Conservation (phyloP, 2,329 filamentous ascomycete species). For the Alternaria gaisen region DNA sequence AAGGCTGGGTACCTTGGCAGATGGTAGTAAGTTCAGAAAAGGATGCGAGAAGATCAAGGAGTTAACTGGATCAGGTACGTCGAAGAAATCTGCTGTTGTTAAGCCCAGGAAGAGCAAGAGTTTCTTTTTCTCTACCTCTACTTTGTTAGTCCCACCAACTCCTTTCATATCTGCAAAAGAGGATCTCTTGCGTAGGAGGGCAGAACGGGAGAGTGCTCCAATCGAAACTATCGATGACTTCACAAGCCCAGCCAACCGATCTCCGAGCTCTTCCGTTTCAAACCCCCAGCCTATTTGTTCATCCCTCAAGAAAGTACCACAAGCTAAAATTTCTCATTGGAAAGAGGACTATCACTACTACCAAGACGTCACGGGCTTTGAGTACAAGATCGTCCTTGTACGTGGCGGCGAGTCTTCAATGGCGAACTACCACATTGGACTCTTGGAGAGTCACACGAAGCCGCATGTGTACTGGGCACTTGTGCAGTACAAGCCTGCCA, state of each 20-base stretch:
- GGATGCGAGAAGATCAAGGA: constrained; percentile 41
- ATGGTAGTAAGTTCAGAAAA: constrained; percentile 46
- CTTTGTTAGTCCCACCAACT: neutral
- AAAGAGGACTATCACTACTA: constrained; percentile 67
- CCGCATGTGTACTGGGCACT: constrained; percentile 45
- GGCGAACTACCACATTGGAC: constrained; percentile 60
- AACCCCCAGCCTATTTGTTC: neutral
- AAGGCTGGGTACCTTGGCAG: constrained; percentile 31
- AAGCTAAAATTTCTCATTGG: constrained; percentile 48
- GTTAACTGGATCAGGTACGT: constrained; percentile 52
- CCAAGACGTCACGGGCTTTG: constrained; percentile 68
- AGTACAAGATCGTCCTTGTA: constrained; percentile 69
- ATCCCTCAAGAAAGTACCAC: neutral
- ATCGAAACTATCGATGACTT: constrained; percentile 5
- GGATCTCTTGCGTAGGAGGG: constrained; percentile 32
- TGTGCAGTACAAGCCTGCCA: constrained; percentile 35
- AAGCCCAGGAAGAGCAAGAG: constrained; percentile 27
- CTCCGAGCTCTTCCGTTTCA: neutral
- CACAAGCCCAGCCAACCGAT: neutral
- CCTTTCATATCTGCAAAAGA: constrained; percentile 31
- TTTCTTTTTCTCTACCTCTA: constrained; percentile 33
- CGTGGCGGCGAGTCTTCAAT: constrained; percentile 61
- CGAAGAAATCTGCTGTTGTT: constrained; percentile 15
- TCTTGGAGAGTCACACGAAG: constrained; percentile 45
- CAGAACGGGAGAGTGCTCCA: constrained; percentile 24